Base-by-base conservation (phyloP, 2,329 filamentous ascomycete species). In the Penicillium sp. region DNA sequence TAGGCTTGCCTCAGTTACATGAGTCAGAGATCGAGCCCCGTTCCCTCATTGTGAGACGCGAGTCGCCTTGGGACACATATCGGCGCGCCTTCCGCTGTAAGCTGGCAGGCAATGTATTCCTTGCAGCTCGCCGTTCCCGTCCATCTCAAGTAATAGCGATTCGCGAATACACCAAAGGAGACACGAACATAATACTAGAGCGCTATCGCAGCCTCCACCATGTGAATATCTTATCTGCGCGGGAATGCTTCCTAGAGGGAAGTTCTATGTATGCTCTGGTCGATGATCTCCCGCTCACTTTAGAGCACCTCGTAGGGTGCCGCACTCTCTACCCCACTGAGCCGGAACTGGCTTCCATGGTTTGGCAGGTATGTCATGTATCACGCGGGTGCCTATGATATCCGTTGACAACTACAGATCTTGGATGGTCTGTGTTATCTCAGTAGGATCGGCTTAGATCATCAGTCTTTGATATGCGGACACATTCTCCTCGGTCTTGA, bases 401-500 rank as follows among this genome's bases (percentile, higher is more conserved):
- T 33, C 21, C 20, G 21, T 31, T 43, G 8, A 42, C 28, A 21
- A 36, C 31, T 31, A 18, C 15, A 55, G 54, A 39, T 57, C 14
- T 44, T 63, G 34, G 29, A 53, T 37, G 43, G 53, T 15, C 31
- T 55, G 17, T 42, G 31, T 13, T 53, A 56, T 36, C 39, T 59
- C 11, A 33, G 39, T 14, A 20, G 29, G 14, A 25, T 28, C 10
- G 39, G 47, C 20, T 45, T 57, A 21, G 43, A 53, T 34, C 50
- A 61, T 45, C 25, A 45, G 40, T 55, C 45, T 27, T 41, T 63
- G 33, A 51, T 17, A 26, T 60, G 41, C 40, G 54, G 46, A 18
- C 58, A 53, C 44, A 51, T 64, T 27, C 48, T 63, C 25, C 36
- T 62, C 21, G 45, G 47, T 27, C 45, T 45, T 18, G 48, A 57